Base-by-base conservation (phyloP, 257 asterid genomes). In the Schizonepeta tenuifolia region DNA sequence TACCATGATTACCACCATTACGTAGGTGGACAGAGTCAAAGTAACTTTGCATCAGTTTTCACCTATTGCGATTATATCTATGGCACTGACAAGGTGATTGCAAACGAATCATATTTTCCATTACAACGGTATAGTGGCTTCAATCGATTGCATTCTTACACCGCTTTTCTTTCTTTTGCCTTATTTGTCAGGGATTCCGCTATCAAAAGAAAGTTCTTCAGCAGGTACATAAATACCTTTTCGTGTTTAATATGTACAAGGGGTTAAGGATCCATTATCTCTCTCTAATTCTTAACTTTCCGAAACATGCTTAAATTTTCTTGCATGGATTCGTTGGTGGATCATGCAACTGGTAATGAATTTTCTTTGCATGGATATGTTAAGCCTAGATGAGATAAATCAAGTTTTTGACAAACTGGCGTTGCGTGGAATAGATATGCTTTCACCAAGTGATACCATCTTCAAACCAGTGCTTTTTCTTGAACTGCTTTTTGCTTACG, bases 1-100 rank as follows among this genome's bases (percentile, higher is more conserved):
- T 88, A 95, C 83, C 99, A 95, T 66, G 99, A 95, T 83, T 95
- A 92, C 86, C 99, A 95, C 78, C 99, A 95, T 72, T 95, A 95
- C 53, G 99, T 95, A 43, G 99, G 99, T 49, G 97, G 96, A 65
- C 87, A 79, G 78, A 95, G 99, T 81, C 98, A 95, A 77, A 95
- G 99, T 81, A 95, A 95, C 79, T 95, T 95, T 76, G 97, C 99
- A 67, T 92, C 99, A 20, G 99, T 95, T 26, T 95, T 95, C 85
- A 95, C 99, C 60, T 95, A 95, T 49, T 95, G 99, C 11, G 99
- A 95, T 81, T 95, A 82, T 81, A 83, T 95, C 50, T 95, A 95
- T 75, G 98, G 99, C 82, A 95, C 99, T 28, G 98, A 95, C 82
- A 95, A 95, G 98, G 99, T 88, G 59, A 84, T 72, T 54, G 31